Evolutionary conservation across 495 filamentous ascomycete genomes (phyloP).

Genomic region (Lasiosphaeria hispida): DNA sequence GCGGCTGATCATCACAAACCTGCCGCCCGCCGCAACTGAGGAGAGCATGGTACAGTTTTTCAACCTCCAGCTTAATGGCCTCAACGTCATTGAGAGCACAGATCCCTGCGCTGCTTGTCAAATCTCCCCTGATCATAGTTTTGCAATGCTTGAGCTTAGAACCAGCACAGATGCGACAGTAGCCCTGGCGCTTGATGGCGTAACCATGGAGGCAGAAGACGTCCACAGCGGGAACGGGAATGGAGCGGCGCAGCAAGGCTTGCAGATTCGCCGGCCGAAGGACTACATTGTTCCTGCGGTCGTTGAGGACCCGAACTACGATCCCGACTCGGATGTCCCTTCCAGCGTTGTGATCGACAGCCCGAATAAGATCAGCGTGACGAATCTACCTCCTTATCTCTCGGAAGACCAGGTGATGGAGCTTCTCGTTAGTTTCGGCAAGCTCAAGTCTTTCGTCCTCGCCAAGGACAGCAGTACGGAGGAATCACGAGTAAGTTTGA

Average conservation of each 20-base stretch:
- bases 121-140: constrained; percentile 70
- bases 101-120: constrained; percentile 88
- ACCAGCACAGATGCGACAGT: constrained; percentile 83
- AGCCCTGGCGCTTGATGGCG: constrained; percentile 85
- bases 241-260: constrained; percentile 52
- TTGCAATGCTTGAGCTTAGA: constrained; percentile 91
- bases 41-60: constrained; percentile 80
- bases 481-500: constrained; percentile 72
- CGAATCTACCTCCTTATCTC: constrained; percentile 83
- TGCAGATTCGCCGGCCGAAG: constrained; percentile 86
- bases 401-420: constrained; percentile 88
- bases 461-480: constrained; percentile 86
- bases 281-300: constrained; percentile 93
- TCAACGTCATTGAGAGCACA: constrained; percentile 79
- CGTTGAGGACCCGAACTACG: constrained; percentile 70
- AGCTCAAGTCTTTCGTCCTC: constrained; percentile 87
- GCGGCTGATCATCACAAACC: constrained; percentile 80
- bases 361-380: constrained; percentile 90
- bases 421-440: constrained; percentile 83
- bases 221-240: constrained; percentile 53
- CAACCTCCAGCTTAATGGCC: constrained; percentile 90
- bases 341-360: constrained; percentile 84
- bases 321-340: constrained; percentile 65
- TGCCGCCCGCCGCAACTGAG: constrained; percentile 66
- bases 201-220: constrained; percentile 76